Evolutionary conservation across 2,329 filamentous ascomycete genomes (phyloP).

Genomic region (Byssothecium circinans): DNA sequence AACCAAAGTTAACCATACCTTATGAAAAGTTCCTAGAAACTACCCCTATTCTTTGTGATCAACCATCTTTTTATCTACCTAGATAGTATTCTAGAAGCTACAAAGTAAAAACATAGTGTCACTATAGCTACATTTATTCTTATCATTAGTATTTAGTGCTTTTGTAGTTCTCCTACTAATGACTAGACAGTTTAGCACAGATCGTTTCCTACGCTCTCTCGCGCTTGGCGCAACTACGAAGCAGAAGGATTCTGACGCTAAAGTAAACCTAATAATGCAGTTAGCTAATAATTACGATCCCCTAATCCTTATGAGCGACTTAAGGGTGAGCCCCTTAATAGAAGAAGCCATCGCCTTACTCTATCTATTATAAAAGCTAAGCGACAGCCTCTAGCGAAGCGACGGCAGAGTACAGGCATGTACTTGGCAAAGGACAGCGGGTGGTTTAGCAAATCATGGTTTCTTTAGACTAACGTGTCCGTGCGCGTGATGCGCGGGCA

Average conservation of each 20-base stretch:
- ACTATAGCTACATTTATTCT: conserved; percentile 10
- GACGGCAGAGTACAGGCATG: conserved; percentile 14
- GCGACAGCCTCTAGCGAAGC: conserved; percentile 14
- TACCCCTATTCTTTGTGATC: conserved; percentile 11
- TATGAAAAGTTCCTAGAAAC: conserved; percentile 16
- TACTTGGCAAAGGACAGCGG: conserved; percentile 14
- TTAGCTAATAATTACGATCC: no score
- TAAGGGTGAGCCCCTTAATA: conserved; percentile 12
- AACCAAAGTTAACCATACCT: conserved; percentile 1
- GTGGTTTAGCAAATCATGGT: no score
- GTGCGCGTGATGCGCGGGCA: no score
- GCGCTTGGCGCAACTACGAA: conserved; percentile 9
- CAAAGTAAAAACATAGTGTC: conserved; percentile 8
- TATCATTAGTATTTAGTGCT: conserved; percentile 9
- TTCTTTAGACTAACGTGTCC: background rate
- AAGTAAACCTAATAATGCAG: no score
- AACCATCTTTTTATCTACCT: conserved; percentile 9
- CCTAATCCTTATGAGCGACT: conserved; percentile 3
- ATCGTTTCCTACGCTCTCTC: conserved; percentile 12
- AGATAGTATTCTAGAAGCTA: conserved; percentile 11
- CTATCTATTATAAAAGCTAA: conserved; percentile 14
- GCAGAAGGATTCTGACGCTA: background rate
- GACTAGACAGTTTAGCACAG: conserved; percentile 10
- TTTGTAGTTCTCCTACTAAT: conserved; percentile 14
- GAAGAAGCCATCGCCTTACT: conserved; percentile 14